Percentiles rank a stretch among this genome's conserved stretches.
These are phyloP conservation scores for Moesziomyces parantarcticus DNA, from an alignment of 1,284 basidiomycete genomes.

Conservation along the genomic window DNA sequence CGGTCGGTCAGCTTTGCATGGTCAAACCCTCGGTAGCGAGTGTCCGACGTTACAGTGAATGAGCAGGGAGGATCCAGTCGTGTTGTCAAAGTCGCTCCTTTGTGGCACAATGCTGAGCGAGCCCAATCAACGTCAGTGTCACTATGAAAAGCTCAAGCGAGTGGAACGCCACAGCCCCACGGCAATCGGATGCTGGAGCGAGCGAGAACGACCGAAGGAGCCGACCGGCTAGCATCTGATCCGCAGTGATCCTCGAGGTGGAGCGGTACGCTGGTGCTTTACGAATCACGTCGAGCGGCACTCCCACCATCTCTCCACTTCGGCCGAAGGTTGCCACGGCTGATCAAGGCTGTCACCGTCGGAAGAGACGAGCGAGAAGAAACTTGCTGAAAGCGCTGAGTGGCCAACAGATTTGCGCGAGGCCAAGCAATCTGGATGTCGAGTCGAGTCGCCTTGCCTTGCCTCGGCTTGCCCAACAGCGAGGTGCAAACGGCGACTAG, in stretches of 20 bases:
- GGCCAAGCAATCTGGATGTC: background rate
- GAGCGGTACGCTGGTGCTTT: background rate
- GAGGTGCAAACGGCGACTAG: background rate
- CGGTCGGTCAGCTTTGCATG: background rate
- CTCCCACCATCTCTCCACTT: background rate
- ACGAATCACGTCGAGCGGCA: background rate
- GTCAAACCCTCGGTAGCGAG: background rate
- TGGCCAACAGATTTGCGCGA: background rate
- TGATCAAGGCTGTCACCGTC: background rate
- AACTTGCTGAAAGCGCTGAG: background rate
- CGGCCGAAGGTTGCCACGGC: no score
- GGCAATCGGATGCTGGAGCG: no score
- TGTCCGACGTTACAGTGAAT: no score
- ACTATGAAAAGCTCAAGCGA: no score
- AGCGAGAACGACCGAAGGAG: no score
- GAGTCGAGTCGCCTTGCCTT: background rate
- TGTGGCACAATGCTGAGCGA: no score
- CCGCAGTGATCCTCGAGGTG: background rate
- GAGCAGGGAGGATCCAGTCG: no score
- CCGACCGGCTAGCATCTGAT: no score
- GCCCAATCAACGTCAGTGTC: no score
- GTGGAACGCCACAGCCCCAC: no score
- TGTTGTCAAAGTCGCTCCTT: no score
- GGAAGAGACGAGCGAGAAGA: background rate
- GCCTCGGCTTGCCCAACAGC: background rate